Percentiles rank a stretch among this genome's conserved stretches.
Evolutionary conservation across 108 stramenopile species (phyloP).

Genomic region (Pseudonitzschia multistriata): DNA sequence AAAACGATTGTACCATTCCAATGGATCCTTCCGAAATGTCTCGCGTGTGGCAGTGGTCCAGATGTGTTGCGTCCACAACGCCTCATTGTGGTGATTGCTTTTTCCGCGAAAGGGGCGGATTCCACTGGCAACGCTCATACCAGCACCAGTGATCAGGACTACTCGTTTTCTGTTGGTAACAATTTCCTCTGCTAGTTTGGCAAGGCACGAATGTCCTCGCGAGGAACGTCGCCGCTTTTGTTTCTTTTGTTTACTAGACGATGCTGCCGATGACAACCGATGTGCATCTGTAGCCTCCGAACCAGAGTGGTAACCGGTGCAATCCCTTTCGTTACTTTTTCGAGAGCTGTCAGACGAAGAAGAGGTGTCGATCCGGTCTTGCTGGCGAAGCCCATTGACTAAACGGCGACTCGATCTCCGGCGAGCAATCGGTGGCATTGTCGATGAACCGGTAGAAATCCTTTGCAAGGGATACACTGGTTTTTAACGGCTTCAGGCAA

Average conservation of each 20-base stretch:
- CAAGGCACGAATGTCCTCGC: slow-evolving; percentile 41
- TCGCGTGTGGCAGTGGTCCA: slow-evolving; percentile 70
- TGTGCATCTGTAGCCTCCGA: not conserved
- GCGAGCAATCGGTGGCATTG: slow-evolving; percentile 1
- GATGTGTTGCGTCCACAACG: slow-evolving; percentile 67
- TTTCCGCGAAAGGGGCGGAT: slow-evolving; percentile 87
- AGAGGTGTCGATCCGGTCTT: not conserved
- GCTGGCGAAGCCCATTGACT: not conserved
- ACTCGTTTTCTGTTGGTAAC: slow-evolving; percentile 41
- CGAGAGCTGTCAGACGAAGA: not conserved
- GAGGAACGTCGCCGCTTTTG: slow-evolving; percentile 44
- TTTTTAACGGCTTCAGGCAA: too few relatives aligned
- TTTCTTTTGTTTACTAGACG: not conserved
- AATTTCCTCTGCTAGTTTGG: slow-evolving; percentile 45
- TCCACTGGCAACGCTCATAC: slow-evolving; percentile 79
- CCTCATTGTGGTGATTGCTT: slow-evolving; percentile 27
- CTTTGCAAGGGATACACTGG: not conserved
- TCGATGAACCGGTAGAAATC: not conserved
- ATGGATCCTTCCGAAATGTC: slow-evolving; percentile 66
- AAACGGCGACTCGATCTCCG: slow-evolving; percentile 6
- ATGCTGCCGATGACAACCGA: not conserved
- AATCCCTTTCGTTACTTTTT: not conserved
- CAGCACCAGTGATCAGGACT: slow-evolving; percentile 84
- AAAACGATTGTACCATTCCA: slow-evolving; percentile 83
- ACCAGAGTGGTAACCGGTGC: not conserved